Percentiles rank a stretch among this genome's conserved stretches.
These are phyloP conservation scores for Komagataella ulmi DNA, from an alignment of 805 yeast genomes.

Conservation along the genomic window DNA sequence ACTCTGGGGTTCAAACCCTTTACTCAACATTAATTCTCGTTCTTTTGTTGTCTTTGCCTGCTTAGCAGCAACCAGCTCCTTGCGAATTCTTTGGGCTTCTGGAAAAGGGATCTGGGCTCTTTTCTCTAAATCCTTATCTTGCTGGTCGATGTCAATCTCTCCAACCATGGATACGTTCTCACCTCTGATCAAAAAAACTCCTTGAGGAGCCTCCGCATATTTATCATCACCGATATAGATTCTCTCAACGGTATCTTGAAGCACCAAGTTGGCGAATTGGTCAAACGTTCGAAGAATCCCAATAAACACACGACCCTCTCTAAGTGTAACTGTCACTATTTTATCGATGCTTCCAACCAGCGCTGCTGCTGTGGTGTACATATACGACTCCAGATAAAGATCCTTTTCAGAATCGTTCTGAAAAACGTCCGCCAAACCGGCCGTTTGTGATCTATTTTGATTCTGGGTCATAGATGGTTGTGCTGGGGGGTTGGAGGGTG, in stretches of 20 bases:
- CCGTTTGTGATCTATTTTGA: not conserved
- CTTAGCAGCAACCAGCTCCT: conserved; percentile 3
- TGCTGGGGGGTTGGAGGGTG: not conserved
- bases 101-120: conserved; percentile 45
- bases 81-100: conserved; percentile 36
- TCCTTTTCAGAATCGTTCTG: conserved; percentile 18
- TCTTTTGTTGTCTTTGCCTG: not conserved
- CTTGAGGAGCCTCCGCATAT: conserved; percentile 59
- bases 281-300: conserved; percentile 93
- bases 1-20: not conserved
- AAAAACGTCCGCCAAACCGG: not conserved
- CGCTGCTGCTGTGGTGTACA: conserved; percentile 86
- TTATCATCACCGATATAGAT: conserved; percentile 43
- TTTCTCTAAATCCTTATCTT: conserved; percentile 51
- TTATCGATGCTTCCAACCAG: conserved; percentile 77
- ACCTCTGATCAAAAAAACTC: conserved; percentile 84
- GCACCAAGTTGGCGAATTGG: conserved; percentile 84
- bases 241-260: conserved; percentile 85
- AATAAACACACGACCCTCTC: conserved; percentile 80
- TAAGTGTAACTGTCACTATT: conserved; percentile 68
- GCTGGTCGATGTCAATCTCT: conserved; percentile 80
- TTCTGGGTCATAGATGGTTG: not conserved
- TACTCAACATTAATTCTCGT: not conserved
- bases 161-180: conserved; percentile 93
- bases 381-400: conserved; percentile 63